Evolutionary conservation across 2,329 filamentous ascomycete species (phyloP).

Genomic region (Fusarium albidum): DNA sequence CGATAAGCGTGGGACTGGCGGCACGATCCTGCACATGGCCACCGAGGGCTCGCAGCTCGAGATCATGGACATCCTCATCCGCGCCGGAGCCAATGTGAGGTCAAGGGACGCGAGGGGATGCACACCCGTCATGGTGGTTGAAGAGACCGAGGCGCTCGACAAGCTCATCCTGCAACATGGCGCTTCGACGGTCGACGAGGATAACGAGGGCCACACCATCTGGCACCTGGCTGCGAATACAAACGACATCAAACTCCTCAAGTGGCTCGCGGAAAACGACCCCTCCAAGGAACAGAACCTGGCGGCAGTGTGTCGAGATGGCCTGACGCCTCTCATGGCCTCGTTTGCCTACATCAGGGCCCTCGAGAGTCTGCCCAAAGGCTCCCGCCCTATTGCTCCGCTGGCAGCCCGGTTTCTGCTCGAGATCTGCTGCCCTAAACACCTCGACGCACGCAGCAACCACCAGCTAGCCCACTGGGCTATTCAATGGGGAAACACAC

Average conservation of each 20-base stretch:
- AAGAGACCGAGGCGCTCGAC: conserved; percentile 37
- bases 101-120: conserved; percentile 40
- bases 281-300: conserved; percentile 41
- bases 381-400: neutral
- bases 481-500: conserved; percentile 40
- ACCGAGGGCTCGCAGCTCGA: conserved; percentile 36
- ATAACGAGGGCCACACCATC: conserved; percentile 45
- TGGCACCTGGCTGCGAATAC: conserved; percentile 50
- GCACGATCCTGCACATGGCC: conserved; percentile 45
- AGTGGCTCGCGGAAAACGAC: conserved; percentile 44
- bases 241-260: conserved; percentile 41
- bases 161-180: conserved; percentile 39
- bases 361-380: conserved; percentile 6
- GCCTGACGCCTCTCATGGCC: conserved; percentile 44
- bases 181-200: conserved; percentile 41
- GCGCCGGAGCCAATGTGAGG: conserved; percentile 40
- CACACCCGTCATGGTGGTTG: conserved; percentile 48
- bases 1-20: conserved; percentile 14
- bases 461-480: conserved; percentile 28
- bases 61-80: conserved; percentile 41
- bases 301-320: conserved; percentile 20
- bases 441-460: conserved; percentile 1
- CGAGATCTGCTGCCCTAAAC: conserved; percentile 12
- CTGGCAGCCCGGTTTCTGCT: conserved; percentile 31
- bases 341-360: conserved; percentile 37